phyloP scores from a whole-genome alignment of 2,329 filamentous ascomycete genomes.

The Diaporthe sp. region DNA sequence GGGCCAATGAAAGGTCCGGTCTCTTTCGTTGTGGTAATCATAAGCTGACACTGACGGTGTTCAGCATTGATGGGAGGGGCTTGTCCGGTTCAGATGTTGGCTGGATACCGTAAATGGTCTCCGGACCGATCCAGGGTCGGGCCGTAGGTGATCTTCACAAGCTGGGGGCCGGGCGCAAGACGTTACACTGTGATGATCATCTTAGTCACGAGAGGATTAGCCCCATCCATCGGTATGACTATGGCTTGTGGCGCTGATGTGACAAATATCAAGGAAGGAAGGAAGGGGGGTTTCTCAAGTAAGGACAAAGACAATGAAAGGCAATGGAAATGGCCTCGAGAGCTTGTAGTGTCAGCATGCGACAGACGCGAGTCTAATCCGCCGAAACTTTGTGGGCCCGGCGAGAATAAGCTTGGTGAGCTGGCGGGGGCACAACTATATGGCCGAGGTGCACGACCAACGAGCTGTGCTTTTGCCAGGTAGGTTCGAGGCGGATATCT shows the following conservation, averaged over 20 bases:
- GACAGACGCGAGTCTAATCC: slow-evolving; percentile 20
- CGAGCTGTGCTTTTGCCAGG: slow-evolving; percentile 19
- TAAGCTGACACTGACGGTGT: slow-evolving; percentile 2
- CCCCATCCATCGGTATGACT: not conserved
- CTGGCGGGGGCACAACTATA: slow-evolving; percentile 30
- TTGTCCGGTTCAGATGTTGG: slow-evolving; percentile 15
- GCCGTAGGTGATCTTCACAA: slow-evolving; percentile 24
- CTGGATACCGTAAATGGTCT: slow-evolving; percentile 37
- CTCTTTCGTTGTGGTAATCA: not conserved
- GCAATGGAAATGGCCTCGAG: not conserved
- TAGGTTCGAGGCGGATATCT: slow-evolving; percentile 26
- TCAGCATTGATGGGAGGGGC: not conserved
- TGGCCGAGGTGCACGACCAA: not conserved
- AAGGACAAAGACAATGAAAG: not conserved
- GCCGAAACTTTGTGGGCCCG: slow-evolving; percentile 10
- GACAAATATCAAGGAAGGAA: not conserved
- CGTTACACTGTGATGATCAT: slow-evolving; percentile 23
- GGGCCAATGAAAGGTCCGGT: not conserved
- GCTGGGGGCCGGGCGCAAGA: slow-evolving; percentile 25
- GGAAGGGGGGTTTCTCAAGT: not conserved
- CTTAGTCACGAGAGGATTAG: not conserved
- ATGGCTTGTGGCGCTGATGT: not conserved
- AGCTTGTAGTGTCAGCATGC: not conserved
- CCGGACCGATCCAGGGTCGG: slow-evolving; percentile 23
- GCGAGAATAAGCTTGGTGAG: slow-evolving; percentile 26